Evolutionary conservation across 2,329 filamentous ascomycete genomes (phyloP).

Genomic region (Simplicillium sp.): DNA sequence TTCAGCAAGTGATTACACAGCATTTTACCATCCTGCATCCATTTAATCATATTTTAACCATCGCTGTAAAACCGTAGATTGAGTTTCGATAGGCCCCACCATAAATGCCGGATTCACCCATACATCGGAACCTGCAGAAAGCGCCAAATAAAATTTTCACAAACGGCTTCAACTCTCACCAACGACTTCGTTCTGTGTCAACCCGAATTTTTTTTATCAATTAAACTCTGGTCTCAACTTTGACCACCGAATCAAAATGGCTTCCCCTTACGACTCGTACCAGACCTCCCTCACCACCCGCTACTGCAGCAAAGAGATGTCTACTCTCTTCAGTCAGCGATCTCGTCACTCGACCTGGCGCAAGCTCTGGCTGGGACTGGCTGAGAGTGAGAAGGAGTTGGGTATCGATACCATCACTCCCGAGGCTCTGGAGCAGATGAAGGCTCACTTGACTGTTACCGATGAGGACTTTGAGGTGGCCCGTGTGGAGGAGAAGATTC

Average conservation of each 20-base stretch:
- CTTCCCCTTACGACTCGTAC: slow-evolving; percentile 25
- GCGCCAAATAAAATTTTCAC: neutral
- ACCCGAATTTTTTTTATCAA: neutral
- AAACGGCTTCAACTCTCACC: no score
- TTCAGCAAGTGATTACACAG: no score
- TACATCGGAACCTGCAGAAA: neutral
- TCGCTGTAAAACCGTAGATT: no score
- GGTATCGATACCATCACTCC: slow-evolving; percentile 61
- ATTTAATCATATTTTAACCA: neutral
- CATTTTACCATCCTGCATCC: no score
- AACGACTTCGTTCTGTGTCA: no score
- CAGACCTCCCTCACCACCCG: slow-evolving; percentile 62
- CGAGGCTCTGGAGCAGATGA: slow-evolving; percentile 70
- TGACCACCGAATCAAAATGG: slow-evolving; percentile 2
- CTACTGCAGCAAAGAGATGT: slow-evolving; percentile 69
- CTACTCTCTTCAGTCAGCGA: slow-evolving; percentile 68
- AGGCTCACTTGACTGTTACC: slow-evolving; percentile 61
- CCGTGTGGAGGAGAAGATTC: slow-evolving; percentile 64
- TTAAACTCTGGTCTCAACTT: slow-evolving; percentile 1
- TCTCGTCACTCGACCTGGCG: slow-evolving; percentile 72
- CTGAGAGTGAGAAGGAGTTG: slow-evolving; percentile 72
- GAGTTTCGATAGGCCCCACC: neutral
- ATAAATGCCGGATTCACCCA: no score
- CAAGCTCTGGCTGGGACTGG: slow-evolving; percentile 76
- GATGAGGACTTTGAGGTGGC: slow-evolving; percentile 71